A percentile compares a stretch with the other conserved stretches of the same genome.
phyloP scores from a whole-genome alignment of 2,329 filamentous ascomycete genomes.

The Phialocephala subalpina region DNA sequence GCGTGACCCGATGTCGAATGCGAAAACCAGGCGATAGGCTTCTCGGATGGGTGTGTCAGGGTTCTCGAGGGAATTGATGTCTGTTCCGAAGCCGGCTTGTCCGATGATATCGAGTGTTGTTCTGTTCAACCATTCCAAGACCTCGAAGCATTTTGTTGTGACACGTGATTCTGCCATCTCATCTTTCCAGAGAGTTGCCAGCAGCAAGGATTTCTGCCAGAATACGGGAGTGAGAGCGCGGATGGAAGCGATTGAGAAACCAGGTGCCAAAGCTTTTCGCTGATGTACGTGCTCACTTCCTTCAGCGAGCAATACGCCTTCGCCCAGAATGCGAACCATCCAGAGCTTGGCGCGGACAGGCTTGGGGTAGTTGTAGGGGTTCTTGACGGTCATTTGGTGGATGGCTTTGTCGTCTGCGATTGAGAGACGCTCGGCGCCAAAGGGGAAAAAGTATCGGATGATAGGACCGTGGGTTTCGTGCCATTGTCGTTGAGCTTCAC shows the following conservation, averaged over 20 bases:
- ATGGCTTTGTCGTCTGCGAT: constrained; percentile 53
- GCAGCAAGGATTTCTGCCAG: constrained; percentile 72
- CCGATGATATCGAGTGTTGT: constrained; percentile 80
- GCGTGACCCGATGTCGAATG: constrained; percentile 56
- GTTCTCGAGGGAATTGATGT: constrained; percentile 72
- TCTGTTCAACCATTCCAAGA: constrained; percentile 64
- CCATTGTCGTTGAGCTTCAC: constrained; percentile 52
- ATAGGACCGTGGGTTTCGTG: constrained; percentile 51
- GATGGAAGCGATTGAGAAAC: constrained; percentile 82
- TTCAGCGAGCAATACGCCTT: constrained; percentile 81
- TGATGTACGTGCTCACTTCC: constrained; percentile 61
- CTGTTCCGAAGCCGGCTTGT: constrained; percentile 71
- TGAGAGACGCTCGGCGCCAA: constrained; percentile 53
- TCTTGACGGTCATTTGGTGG: constrained; percentile 54
- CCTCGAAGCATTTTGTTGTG: constrained; percentile 41
- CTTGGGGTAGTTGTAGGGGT: constrained; percentile 74
- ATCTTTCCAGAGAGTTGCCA: constrained; percentile 52
- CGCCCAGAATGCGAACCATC: constrained; percentile 70
- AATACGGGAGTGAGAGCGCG: constrained; percentile 85
- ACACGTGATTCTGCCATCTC: constrained; percentile 57
- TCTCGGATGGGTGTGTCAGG: constrained; percentile 64
- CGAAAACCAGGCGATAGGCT: constrained; percentile 59
- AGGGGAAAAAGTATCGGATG: constrained; percentile 55
- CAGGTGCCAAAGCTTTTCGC: constrained; percentile 79
- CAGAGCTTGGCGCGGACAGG: constrained; percentile 60